These are phyloP conservation scores for Sanghuangporus weigelae DNA, from an alignment of 1,284 basidiomycete species.

Conservation along the genomic window DNA sequence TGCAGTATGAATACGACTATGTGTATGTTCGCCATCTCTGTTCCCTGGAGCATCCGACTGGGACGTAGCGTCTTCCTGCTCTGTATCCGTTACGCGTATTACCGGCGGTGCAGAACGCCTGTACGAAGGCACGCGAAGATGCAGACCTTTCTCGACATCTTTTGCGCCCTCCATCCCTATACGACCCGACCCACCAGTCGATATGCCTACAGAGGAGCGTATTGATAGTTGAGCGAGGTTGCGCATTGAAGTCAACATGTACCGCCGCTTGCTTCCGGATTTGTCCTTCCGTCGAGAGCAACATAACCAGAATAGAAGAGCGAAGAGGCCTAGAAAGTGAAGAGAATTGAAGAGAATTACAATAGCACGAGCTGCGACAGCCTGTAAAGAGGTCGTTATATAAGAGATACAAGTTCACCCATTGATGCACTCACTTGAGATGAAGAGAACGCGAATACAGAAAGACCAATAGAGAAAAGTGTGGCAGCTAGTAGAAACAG, in stretches of 20 bases:
- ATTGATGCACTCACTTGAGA: conserved; percentile 2
- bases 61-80: background rate
- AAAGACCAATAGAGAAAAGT: conserved; percentile 11
- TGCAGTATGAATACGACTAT: background rate
- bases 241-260: background rate
- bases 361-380: background rate
- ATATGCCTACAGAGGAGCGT: background rate
- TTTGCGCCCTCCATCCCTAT: background rate
- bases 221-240: background rate
- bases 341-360: conserved; percentile 2
- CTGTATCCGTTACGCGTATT: conserved; percentile 9
- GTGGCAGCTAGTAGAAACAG: background rate
- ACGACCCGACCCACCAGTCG: background rate
- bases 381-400: background rate
- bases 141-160: conserved; percentile 1
- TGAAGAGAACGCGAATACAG: conserved; percentile 5
- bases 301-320: background rate
- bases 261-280: background rate
- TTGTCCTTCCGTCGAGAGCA: background rate
- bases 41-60: background rate
- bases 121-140: background rate
- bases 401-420: background rate
- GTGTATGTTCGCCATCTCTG: too few species aligned
- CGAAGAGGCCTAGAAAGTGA: conserved; percentile 2
- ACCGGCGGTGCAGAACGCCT: background rate